Evolutionary conservation across 805 yeast species (phyloP).

Genomic region (Isabelozyma gotoi): DNA sequence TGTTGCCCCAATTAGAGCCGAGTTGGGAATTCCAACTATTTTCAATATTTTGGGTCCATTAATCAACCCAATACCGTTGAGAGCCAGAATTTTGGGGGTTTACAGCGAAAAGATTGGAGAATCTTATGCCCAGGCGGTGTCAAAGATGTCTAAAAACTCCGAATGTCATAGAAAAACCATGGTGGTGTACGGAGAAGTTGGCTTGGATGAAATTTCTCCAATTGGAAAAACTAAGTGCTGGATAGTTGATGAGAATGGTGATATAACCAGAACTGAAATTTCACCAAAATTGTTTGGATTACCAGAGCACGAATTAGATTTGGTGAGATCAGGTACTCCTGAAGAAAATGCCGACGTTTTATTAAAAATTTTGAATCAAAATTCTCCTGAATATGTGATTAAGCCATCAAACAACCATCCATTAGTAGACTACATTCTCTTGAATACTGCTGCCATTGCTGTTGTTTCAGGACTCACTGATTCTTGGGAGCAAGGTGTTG

Average conservation of each 20-base stretch:
- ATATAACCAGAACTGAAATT: conserved; percentile 44
- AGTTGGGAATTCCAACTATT: conserved; percentile 86
- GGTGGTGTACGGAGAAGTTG: conserved; percentile 92
- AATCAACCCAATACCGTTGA: conserved; percentile 82
- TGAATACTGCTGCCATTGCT: conserved; percentile 87
- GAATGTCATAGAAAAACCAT: conserved; percentile 57
- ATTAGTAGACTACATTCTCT: conserved; percentile 80
- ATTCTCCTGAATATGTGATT: conserved; percentile 46
- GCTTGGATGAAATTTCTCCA: conserved; percentile 93
- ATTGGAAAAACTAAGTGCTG: conserved; percentile 80
- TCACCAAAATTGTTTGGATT: conserved; percentile 82
- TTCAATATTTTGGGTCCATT: conserved; percentile 94
- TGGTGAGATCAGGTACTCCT: conserved; percentile 85
- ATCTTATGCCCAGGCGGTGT: conserved; percentile 80
- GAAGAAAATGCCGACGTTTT: conserved; percentile 72
- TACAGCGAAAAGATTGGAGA: conserved; percentile 76
- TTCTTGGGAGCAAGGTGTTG: conserved; percentile 78
- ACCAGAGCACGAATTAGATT: conserved; percentile 62
- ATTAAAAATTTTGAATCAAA: conserved; percentile 42
- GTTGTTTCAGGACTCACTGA: conserved; percentile 68
- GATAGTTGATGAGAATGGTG: conserved; percentile 53
- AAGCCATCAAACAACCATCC: conserved; percentile 47
- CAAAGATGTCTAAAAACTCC: conserved; percentile 52
- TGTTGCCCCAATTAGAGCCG: conserved; percentile 75
- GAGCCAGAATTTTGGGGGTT: conserved; percentile 86